A percentile compares a stretch with the other conserved stretches of the same genome.
Conservation (phyloP, 108 stramenopile genomes). For the Schizochytrium sp. region DNA sequence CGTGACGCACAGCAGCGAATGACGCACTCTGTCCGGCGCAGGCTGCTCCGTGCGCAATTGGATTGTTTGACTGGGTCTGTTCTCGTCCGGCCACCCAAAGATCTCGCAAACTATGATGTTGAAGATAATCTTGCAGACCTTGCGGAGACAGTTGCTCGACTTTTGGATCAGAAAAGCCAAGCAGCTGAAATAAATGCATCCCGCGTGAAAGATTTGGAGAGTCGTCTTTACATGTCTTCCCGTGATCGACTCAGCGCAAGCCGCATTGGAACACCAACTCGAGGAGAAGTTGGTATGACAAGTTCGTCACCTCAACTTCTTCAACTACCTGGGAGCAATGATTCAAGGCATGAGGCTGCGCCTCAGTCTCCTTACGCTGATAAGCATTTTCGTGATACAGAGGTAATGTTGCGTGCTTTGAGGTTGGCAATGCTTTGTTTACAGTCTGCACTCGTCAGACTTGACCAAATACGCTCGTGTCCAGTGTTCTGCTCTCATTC, state of each 20-base stretch:
- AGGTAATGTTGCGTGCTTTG: not conserved
- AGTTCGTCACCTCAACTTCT: too few relatives aligned
- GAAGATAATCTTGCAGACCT: slow-evolving; percentile 14
- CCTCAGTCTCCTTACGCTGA: not conserved
- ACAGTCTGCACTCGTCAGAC: not conserved
- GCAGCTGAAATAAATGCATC: not conserved
- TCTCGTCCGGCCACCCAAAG: not conserved
- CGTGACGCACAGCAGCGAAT: slow-evolving; percentile 6
- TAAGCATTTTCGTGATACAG: not conserved
- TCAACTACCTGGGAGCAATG: too few relatives aligned
- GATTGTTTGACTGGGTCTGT: not conserved
- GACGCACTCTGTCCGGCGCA: not conserved
- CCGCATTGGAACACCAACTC: too few relatives aligned
- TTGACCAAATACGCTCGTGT: not conserved
- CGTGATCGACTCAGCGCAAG: too few relatives aligned
- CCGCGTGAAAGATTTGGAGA: not conserved
- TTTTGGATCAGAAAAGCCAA: slow-evolving; percentile 2
- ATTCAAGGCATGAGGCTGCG: not conserved
- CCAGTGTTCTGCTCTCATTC: not conserved
- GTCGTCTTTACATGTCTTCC: not conserved
- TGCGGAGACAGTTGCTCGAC: not conserved
- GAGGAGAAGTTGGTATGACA: too few relatives aligned
- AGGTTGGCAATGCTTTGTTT: not conserved
- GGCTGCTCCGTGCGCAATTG: not conserved
- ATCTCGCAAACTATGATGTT: slow-evolving; percentile 3